These are phyloP conservation scores for Moesziomyces globuligerus DNA, from an alignment of 1,284 basidiomycete species.

Conservation along the genomic window DNA sequence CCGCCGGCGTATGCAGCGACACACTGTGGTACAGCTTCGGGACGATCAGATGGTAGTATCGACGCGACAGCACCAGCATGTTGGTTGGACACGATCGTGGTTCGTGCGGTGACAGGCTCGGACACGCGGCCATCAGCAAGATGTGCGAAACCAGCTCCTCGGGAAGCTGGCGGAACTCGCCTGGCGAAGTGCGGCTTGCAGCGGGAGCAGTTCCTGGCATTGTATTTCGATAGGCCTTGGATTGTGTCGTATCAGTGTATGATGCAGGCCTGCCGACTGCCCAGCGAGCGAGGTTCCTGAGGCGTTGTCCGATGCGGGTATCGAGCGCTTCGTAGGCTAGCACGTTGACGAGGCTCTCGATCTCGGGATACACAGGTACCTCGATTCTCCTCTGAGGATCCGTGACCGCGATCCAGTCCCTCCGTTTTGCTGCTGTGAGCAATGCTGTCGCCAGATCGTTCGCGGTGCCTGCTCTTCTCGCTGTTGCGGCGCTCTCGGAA, in stretches of 20 bases:
- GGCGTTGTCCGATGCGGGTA: slow-evolving; percentile 10
- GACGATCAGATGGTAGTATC: slow-evolving; percentile 38
- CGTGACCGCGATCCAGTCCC: slow-evolving; percentile 49
- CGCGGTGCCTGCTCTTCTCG: not conserved
- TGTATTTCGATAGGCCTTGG: not conserved
- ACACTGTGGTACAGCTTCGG: slow-evolving; percentile 49
- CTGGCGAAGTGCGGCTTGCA: slow-evolving; percentile 1
- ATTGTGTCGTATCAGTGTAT: too few relatives aligned
- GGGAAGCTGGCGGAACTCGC: slow-evolving; percentile 24
- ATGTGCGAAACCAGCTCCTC: slow-evolving; percentile 46
- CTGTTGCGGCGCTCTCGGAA: not conserved
- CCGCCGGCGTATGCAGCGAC: slow-evolving; percentile 29
- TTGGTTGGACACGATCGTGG: slow-evolving; percentile 35
- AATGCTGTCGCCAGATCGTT: not conserved
- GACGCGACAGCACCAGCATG: slow-evolving; percentile 44
- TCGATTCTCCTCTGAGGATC: slow-evolving; percentile 35
- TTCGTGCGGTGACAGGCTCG: slow-evolving; percentile 32
- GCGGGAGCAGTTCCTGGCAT: not conserved
- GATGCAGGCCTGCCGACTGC: not conserved
- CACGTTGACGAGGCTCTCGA: slow-evolving; percentile 27
- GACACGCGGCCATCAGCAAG: slow-evolving; percentile 42
- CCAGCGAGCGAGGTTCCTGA: slow-evolving; percentile 13
- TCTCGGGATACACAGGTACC: slow-evolving; percentile 32
- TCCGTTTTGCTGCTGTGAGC: slow-evolving; percentile 17
- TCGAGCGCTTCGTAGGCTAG: slow-evolving; percentile 30